A percentile compares a stretch with the other conserved stretches of the same genome.
These are phyloP conservation scores for Oropetium thomaeum DNA, from an alignment of 176 grass and related monocot genomes.

Conservation along the genomic window DNA sequence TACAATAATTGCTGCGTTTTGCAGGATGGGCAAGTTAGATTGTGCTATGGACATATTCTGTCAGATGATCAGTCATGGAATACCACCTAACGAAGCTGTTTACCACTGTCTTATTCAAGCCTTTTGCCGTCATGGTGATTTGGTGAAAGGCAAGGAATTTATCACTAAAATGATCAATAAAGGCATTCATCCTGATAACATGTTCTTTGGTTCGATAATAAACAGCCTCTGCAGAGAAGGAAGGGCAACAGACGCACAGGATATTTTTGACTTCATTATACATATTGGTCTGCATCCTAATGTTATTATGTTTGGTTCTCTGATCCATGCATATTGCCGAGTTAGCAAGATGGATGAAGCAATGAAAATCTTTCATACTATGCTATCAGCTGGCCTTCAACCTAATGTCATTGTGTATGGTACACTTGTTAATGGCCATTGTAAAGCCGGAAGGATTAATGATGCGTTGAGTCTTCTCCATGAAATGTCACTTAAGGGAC, in stretches of 20 bases:
- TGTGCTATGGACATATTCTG: slow-evolving; percentile 5
- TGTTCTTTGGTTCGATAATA: slow-evolving; percentile 20
- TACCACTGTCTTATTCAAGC: slow-evolving; percentile 20
- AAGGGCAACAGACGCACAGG: not conserved
- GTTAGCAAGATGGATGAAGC: not conserved
- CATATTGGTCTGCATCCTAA: slow-evolving; percentile 8
- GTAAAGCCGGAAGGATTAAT: slow-evolving; percentile 11
- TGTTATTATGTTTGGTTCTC: not conserved
- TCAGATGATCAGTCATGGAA: slow-evolving; percentile 11
- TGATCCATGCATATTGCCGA: not conserved
- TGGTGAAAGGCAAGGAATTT: slow-evolving; percentile 17
- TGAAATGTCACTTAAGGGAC: not conserved
- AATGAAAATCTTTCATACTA: not conserved
- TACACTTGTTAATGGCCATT: not conserved
- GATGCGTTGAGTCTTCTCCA: not conserved
- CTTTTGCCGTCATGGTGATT: slow-evolving; percentile 21
- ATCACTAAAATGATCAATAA: slow-evolving; percentile 22
- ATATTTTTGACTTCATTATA: slow-evolving; percentile 25
- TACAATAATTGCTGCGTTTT: not conserved
- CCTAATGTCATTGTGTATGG: not conserved
- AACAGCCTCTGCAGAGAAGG: slow-evolving; percentile 24
- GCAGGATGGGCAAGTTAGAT: slow-evolving; percentile 5
- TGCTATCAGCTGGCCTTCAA: not conserved
- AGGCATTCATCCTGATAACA: not conserved
- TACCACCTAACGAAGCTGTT: not conserved